These are phyloP conservation scores for Phytophthora melonis DNA, from an alignment of 352 stramenopile genomes.

Conservation along the genomic window DNA sequence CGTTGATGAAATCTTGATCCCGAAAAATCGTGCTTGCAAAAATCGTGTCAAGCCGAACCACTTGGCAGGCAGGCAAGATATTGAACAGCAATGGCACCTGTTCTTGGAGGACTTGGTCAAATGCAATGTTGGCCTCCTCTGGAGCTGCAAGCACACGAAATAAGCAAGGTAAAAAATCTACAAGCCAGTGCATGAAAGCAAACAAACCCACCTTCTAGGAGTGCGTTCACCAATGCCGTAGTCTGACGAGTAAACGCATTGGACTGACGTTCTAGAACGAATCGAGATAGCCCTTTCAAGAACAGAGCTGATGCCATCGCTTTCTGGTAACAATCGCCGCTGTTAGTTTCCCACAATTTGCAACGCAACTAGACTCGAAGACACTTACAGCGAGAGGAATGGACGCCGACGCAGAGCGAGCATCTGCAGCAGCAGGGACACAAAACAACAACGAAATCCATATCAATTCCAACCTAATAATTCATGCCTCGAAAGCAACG, in stretches of 20 bases:
- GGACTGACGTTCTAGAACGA: slow-evolving; percentile 26
- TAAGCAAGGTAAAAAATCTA: too few species aligned
- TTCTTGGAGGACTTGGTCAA: slow-evolving; percentile 52
- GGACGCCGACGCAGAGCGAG: slow-evolving; percentile 21
- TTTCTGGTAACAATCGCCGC: slow-evolving; percentile 41
- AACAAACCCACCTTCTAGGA: slow-evolving; percentile 44
- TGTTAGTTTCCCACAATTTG: neutral
- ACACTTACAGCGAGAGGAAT: slow-evolving; percentile 37
- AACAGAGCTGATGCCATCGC: slow-evolving; percentile 59
- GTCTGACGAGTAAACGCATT: slow-evolving; percentile 46
- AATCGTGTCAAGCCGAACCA: slow-evolving; percentile 50
- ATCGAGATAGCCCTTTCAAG: slow-evolving; percentile 41
- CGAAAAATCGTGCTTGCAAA: slow-evolving; percentile 47
- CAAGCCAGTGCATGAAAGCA: too few species aligned
- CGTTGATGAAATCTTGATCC: slow-evolving; percentile 54
- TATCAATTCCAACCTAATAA: neutral
- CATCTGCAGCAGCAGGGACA: slow-evolving; percentile 20
- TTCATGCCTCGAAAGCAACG: neutral
- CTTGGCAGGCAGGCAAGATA: slow-evolving; percentile 29
- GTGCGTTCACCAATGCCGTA: slow-evolving; percentile 37
- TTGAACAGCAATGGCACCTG: slow-evolving; percentile 64
- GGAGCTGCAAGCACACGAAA: neutral
- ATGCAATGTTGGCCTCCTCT: slow-evolving; percentile 35
- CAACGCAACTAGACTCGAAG: too few species aligned
- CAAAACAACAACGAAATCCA: neutral